Conservation (phyloP, 192 early-diverging fungal genomes). For the Thamnidium elegans region DNA sequence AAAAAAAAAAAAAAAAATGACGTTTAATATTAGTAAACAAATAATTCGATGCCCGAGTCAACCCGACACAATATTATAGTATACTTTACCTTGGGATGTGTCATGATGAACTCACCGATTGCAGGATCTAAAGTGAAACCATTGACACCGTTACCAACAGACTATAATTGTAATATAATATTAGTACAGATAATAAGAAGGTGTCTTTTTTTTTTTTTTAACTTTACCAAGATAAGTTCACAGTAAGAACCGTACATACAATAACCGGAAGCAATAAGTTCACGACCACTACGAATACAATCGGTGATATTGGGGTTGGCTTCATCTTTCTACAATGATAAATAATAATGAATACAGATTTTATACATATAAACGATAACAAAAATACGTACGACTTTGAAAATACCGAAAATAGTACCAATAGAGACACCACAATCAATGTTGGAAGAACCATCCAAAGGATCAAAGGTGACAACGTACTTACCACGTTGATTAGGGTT, state of each 20-base stretch:
- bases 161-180: slow-evolving; percentile 25
- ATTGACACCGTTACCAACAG: slow-evolving; percentile 83
- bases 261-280: slow-evolving; percentile 94
- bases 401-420: slow-evolving; percentile 99
- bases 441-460: slow-evolving; percentile 95
- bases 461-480: slow-evolving; percentile 97
- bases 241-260: slow-evolving; percentile 96
- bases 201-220: too few relatives aligned
- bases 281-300: slow-evolving; percentile 82
- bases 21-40: background rate
- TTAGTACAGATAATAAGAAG: background rate
- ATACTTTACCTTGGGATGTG: slow-evolving; percentile 79
- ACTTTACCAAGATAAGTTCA: slow-evolving; percentile 62
- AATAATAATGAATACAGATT: too few relatives aligned
- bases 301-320: slow-evolving; percentile 62
- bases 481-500: slow-evolving; percentile 68
- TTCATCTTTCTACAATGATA: slow-evolving; percentile 32
- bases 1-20: too few relatives aligned
- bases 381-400: slow-evolving; percentile 65
- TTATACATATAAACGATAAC: background rate
- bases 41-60: background rate
- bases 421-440: slow-evolving; percentile 98
- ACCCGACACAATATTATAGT: background rate
- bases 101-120: slow-evolving; percentile 97
- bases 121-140: slow-evolving; percentile 97